Evolutionary conservation across 148 eudicot species (phyloP), one percentile per base, ranked within the genome.

Genomic region (Fagopyrum homotropicum): DNA sequence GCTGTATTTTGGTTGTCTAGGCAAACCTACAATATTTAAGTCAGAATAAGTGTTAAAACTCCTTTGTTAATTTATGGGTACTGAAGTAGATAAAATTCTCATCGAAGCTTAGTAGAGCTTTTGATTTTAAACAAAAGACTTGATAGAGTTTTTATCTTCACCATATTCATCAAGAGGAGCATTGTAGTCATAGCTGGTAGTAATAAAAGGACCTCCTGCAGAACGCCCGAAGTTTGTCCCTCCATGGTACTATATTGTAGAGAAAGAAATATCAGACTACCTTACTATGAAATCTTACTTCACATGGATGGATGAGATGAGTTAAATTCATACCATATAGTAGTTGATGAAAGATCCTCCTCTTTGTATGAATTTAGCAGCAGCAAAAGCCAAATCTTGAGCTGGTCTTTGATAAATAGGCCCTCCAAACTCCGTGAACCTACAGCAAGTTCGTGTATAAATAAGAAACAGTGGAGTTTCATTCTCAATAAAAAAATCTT

Each of bases 141-240:
- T 8, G 59, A 55, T 7, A 55, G 59, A 9, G 44, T 40, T 66
- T 15, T 72, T 19, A 9, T 55, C 47, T 76, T 82, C 79, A 93
- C 98, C 98, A 60, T 89, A 93, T 86, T 93, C 98, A 77, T 93
- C 98, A 70, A 93, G 86, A 46, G 98, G 98, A 78, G 98, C 97
- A 81, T 93, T 88, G 68, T 93, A 93, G 81, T 93, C 98, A 69
- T 93, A 93, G 86, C 91, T 91, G 54, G 98, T 93, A n/a, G 92
- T 88, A 75, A 93, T 80, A 81, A 93, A 93, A 49, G 98, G 98
- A 66, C 98, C 98, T 54, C 98, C 98, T 29, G 98, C 91, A 17
- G 94, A 80, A 49, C 97, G 88, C 22, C 97, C 98, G n/a, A 93
- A 93, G 77, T 93, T 93, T 44, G 98, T 93, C 77, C 98, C 98